Conservation (phyloP, 192 early-diverging fungal species). For the Chytriomyces sp. region DNA sequence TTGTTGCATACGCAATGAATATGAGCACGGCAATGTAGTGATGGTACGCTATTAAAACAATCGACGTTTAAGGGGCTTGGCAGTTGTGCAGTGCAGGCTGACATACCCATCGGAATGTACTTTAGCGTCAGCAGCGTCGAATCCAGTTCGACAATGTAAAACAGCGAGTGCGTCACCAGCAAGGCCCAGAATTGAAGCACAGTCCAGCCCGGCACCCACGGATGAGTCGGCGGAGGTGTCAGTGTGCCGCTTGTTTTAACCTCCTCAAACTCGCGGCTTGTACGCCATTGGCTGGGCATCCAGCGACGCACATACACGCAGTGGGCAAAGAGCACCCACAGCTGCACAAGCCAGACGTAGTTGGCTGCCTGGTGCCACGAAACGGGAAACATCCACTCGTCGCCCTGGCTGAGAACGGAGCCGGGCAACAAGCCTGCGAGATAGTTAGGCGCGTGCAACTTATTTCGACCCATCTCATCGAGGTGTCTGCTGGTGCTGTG, state of each 20-base stretch:
- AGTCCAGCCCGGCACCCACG: slow-evolving; percentile 2
- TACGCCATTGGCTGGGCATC: slow-evolving; percentile 17
- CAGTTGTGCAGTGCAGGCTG: not conserved
- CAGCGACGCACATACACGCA: slow-evolving; percentile 16
- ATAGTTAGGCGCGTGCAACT: not conserved
- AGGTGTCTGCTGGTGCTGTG: too few relatives aligned
- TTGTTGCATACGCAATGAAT: slow-evolving; percentile 21
- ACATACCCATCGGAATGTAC: slow-evolving; percentile 27
- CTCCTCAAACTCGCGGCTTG: slow-evolving; percentile 4
- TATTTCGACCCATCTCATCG: not conserved
- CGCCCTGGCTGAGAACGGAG: slow-evolving; percentile 1
- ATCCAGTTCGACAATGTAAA: slow-evolving; percentile 28
- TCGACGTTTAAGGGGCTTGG: not conserved
- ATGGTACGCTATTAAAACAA: not conserved
- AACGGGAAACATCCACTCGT: slow-evolving; percentile 24
- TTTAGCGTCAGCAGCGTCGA: slow-evolving; percentile 18
- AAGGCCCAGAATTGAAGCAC: slow-evolving; percentile 29
- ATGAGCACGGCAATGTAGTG: slow-evolving; percentile 25
- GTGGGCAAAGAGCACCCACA: slow-evolving; percentile 28
- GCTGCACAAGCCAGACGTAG: slow-evolving; percentile 26
- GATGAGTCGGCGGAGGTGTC: not conserved
- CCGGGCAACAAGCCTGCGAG: not conserved
- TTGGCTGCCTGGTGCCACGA: slow-evolving; percentile 18
- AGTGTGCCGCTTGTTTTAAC: not conserved
- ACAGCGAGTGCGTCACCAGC: slow-evolving; percentile 26